A percentile compares a stretch with the other conserved stretches of the same genome.
Conservation (phyloP, 192 early-diverging fungal species). For the Geranomyces michiganensis region DNA sequence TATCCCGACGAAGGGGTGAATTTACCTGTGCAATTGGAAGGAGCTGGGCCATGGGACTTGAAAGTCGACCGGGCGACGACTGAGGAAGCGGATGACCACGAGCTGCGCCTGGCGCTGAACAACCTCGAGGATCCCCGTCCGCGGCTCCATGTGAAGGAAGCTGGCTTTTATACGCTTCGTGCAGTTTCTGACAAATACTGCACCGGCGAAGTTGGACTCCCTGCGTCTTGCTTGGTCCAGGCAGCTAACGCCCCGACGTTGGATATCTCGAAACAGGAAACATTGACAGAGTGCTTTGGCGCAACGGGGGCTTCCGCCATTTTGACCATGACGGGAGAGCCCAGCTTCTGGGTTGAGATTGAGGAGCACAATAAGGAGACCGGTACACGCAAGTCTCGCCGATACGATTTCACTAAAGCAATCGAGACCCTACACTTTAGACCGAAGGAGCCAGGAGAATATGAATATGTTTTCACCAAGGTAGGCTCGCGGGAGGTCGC, state of each 20-base stretch:
- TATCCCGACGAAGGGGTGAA: not conserved
- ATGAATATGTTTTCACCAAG: slow-evolving; percentile 44
- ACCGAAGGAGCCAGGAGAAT: slow-evolving; percentile 41
- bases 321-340: slow-evolving; percentile 51
- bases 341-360: slow-evolving; percentile 52
- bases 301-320: slow-evolving; percentile 50
- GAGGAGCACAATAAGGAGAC: slow-evolving; percentile 31
- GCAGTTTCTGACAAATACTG: slow-evolving; percentile 51
- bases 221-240: slow-evolving; percentile 35
- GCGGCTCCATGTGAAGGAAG: slow-evolving; percentile 10
- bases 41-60: slow-evolving; percentile 56
- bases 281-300: slow-evolving; percentile 54
- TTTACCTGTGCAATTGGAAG: slow-evolving; percentile 51
- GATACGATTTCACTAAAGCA: slow-evolving; percentile 13
- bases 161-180: slow-evolving; percentile 44
- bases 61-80: slow-evolving; percentile 17
- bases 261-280: slow-evolving; percentile 32
- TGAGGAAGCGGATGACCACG: slow-evolving; percentile 24
- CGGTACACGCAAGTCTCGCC: not conserved
- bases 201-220: slow-evolving; percentile 32
- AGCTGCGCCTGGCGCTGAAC: not conserved
- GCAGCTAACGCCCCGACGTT: slow-evolving; percentile 45
- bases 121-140: slow-evolving; percentile 1
- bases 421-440: slow-evolving; percentile 16
- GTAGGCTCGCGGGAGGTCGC: slow-evolving; percentile 16